Percentiles rank a stretch among this genome's conserved stretches.
Evolutionary conservation across 2,329 filamentous ascomycete genomes (phyloP).

Genomic region (Aspergillus felis): DNA sequence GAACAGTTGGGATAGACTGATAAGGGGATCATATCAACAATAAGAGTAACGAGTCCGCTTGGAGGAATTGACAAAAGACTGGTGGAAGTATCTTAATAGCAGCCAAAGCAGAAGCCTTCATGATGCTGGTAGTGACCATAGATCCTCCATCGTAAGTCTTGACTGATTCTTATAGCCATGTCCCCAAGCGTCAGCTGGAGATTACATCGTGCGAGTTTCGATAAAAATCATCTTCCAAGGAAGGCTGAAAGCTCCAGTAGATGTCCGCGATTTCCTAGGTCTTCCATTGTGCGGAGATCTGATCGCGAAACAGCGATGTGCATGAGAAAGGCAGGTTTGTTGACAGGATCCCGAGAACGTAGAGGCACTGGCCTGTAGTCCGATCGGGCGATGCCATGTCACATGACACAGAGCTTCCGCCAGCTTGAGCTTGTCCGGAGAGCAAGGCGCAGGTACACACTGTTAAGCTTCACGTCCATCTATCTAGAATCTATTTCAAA

Average conservation of each 20-base stretch:
- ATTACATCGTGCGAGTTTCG: neutral
- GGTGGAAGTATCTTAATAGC: neutral
- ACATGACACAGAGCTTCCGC: constrained; percentile 30
- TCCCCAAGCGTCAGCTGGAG: neutral
- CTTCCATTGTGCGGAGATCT: neutral
- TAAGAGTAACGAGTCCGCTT: neutral
- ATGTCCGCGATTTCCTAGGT: neutral
- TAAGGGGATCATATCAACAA: neutral
- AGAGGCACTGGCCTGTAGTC: neutral
- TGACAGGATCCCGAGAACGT: neutral
- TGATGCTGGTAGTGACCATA: neutral
- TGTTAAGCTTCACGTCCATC: constrained; percentile 4
- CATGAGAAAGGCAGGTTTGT: neutral
- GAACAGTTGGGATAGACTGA: neutral
- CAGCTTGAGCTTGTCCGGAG: constrained; percentile 22
- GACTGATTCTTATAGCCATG: neutral
- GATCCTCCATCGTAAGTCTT: neutral
- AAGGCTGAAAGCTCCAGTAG: neutral
- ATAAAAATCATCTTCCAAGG: neutral
- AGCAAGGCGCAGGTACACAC: neutral
- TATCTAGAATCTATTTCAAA: constrained; percentile 2
- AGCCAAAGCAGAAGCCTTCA: neutral
- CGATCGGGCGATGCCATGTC: constrained; percentile 8
- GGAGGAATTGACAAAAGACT: neutral
- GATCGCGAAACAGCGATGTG: neutral